A percentile compares a stretch with the other conserved stretches of the same genome.
phyloP scores from a whole-genome alignment of 768 basidiomycete genomes.

The Lactarius akahatsu region DNA sequence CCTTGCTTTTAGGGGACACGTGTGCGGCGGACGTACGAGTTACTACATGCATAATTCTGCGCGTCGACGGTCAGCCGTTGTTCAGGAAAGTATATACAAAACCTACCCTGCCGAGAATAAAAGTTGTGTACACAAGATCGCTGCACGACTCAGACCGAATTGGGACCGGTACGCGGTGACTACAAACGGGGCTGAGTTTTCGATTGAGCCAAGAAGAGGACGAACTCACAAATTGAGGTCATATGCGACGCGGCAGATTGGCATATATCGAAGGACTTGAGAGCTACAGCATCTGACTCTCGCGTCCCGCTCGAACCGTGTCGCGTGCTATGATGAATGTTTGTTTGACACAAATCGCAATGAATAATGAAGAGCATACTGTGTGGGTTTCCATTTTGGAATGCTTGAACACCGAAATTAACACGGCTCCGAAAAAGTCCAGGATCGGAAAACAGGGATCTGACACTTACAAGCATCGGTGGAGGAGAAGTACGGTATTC shows the following conservation, averaged over 20 bases:
- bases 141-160: slow-evolving; percentile 57
- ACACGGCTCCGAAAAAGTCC: slow-evolving; percentile 7
- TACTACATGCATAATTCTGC: slow-evolving; percentile 77
- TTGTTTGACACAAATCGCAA: not conserved
- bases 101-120: slow-evolving; percentile 71
- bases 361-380: slow-evolving; percentile 42
- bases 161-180: slow-evolving; percentile 60
- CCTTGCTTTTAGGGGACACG: slow-evolving; percentile 17
- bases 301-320: slow-evolving; percentile 14
- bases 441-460: not conserved
- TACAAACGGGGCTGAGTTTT: slow-evolving; percentile 32
- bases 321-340: slow-evolving; percentile 11
- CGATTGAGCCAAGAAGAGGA: not conserved
- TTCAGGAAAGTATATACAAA: not conserved
- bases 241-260: slow-evolving; percentile 72
- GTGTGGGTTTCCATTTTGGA: slow-evolving; percentile 58
- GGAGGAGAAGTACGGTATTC: slow-evolving; percentile 68
- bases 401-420: slow-evolving; percentile 46
- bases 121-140: slow-evolving; percentile 69
- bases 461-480: slow-evolving; percentile 72
- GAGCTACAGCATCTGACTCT: slow-evolving; percentile 45
- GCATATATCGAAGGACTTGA: slow-evolving; percentile 73
- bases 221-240: slow-evolving; percentile 55
- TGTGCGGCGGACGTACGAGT: slow-evolving; percentile 49
- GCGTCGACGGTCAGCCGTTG: slow-evolving; percentile 22